Percentiles rank a stretch among this genome's conserved stretches.
Conservation (phyloP, 2,329 filamentous ascomycete species). For the Westerdykella ornata region DNA sequence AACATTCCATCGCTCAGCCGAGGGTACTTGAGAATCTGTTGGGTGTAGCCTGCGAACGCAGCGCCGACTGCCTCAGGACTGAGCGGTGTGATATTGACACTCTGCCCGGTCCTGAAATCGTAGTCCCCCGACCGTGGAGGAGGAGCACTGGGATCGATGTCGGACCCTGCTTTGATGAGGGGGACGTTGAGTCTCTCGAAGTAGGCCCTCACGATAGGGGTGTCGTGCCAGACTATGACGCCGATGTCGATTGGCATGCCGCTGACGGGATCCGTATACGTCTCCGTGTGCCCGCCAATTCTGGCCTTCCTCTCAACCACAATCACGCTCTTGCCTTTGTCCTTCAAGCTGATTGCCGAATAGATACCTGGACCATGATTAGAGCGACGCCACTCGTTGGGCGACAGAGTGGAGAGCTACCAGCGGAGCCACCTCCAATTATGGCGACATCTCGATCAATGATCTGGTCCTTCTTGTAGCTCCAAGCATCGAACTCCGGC, state of each 20-base stretch:
- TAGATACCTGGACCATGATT: conserved; percentile 32
- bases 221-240: conserved; percentile 36
- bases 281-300: conserved; percentile 47
- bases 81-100: conserved; percentile 4
- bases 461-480: conserved; percentile 1
- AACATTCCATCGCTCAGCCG: conserved; percentile 38
- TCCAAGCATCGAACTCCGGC: not conserved
- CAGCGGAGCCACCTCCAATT: conserved; percentile 37
- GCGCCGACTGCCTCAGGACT: conserved; percentile 1
- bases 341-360: conserved; percentile 37
- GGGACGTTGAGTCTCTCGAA: conserved; percentile 14
- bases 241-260: conserved; percentile 31
- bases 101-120: conserved; percentile 24
- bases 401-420: not conserved
- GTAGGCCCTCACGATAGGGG: conserved; percentile 31
- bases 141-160: conserved; percentile 9
- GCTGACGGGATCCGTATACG: conserved; percentile 38
- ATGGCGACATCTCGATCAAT: conserved; percentile 26
- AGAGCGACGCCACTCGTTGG: too few species aligned
- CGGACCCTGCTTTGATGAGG: conserved; percentile 1
- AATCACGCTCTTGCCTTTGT: conserved; percentile 34
- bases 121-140: conserved; percentile 3
- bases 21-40: conserved; percentile 15
- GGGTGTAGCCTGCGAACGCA: conserved; percentile 14
- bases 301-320: conserved; percentile 36